Conservation (phyloP, 495 filamentous ascomycete genomes). For the Neurospora sp. region DNA sequence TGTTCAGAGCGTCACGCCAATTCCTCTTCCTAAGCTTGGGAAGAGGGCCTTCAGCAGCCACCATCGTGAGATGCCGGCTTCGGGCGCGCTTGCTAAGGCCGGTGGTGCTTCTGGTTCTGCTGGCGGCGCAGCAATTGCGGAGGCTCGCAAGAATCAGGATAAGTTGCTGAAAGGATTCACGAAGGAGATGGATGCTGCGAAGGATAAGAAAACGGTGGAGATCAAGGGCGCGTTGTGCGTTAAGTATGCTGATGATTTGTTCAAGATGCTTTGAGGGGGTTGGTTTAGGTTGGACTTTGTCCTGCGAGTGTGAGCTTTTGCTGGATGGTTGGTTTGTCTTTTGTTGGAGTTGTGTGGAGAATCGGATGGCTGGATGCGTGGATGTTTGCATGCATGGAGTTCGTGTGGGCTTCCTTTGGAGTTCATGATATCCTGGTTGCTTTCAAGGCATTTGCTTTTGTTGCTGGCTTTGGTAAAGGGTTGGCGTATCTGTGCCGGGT, state of each 20-base stretch:
- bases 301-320: background rate
- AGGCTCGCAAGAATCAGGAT: constrained; percentile 13
- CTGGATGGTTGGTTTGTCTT: background rate
- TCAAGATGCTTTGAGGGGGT: constrained; percentile 6
- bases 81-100: background rate
- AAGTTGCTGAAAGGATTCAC: constrained; percentile 7
- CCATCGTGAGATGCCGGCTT: background rate
- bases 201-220: constrained; percentile 5
- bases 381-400: background rate
- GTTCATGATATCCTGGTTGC: background rate
- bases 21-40: background rate
- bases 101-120: background rate
- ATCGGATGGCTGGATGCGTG: background rate
- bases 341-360: background rate
- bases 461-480: background rate
- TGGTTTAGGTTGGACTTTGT: background rate
- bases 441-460: background rate
- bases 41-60: background rate
- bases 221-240: constrained; percentile 10
- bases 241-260: constrained; percentile 18
- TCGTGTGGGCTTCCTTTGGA: background rate
- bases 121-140: background rate
- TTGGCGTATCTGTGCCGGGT: no score
- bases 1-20: background rate
- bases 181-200: constrained; percentile 11